These are phyloP conservation scores for Helianthus tuberosus DNA, from an alignment of 129 eudicot genomes.

Conservation along the genomic window DNA sequence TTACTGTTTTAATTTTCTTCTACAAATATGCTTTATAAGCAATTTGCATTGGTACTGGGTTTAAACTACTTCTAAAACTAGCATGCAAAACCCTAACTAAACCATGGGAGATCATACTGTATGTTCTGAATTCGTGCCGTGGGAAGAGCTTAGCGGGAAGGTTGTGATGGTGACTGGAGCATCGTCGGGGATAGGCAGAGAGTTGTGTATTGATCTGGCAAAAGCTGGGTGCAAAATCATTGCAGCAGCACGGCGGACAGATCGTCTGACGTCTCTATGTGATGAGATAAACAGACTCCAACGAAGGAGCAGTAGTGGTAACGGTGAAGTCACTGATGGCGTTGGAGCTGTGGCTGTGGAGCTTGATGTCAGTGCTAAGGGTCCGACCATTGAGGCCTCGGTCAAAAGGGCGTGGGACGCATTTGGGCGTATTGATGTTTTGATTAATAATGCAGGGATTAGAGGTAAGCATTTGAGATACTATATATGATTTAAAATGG, in stretches of 20 bases:
- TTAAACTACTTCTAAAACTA: not conserved
- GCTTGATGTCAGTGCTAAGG: too few relatives aligned
- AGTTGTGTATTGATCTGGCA: slow-evolving; percentile 66
- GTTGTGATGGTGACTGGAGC: slow-evolving; percentile 95
- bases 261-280: slow-evolving; percentile 60
- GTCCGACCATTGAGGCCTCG: slow-evolving; percentile 32
- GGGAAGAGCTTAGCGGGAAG: too few relatives aligned
- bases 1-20: too few relatives aligned
- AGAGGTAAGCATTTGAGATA: slow-evolving; percentile 41
- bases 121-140: slow-evolving; percentile 43
- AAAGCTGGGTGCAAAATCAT: slow-evolving; percentile 67
- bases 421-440: slow-evolving; percentile 39
- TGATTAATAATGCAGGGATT: slow-evolving; percentile 63
- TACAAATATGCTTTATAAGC: too few relatives aligned
- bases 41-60: too few relatives aligned
- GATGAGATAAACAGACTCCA: slow-evolving; percentile 44
- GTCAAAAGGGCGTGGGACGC: slow-evolving; percentile 39
- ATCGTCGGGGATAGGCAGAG: slow-evolving; percentile 73
- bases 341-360: slow-evolving; percentile 37
- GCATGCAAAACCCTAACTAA: not conserved
- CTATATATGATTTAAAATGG: not conserved
- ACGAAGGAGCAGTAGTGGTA: not conserved
- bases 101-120: slow-evolving; percentile 7
- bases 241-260: slow-evolving; percentile 78
- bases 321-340: not conserved